phyloP scores from a whole-genome alignment of 2,329 filamentous ascomycete genomes.

The Colletotrichum ledebouriae region DNA sequence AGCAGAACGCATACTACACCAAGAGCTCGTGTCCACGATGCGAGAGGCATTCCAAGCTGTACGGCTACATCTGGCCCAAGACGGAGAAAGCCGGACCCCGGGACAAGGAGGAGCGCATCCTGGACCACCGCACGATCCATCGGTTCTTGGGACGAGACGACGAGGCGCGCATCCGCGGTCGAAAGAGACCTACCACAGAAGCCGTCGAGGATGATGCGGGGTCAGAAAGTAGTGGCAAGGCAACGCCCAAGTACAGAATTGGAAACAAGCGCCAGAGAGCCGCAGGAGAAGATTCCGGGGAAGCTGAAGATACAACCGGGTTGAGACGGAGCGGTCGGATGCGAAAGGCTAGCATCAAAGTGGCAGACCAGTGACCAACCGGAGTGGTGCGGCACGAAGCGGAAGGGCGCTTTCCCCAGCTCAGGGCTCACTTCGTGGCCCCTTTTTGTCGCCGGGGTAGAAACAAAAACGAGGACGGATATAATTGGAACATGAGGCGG shows the following conservation, averaged over 20 bases:
- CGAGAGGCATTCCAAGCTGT: conserved; percentile 94
- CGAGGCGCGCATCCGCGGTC: conserved; percentile 68
- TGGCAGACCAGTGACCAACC: conserved; percentile 40
- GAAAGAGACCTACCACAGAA: conserved; percentile 42
- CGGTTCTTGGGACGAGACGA: conserved; percentile 82
- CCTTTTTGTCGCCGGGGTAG: conserved; percentile 6
- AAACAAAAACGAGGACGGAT: conserved; percentile 26
- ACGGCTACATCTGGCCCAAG: conserved; percentile 96
- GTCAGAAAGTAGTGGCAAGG: conserved; percentile 21
- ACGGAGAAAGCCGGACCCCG: conserved; percentile 82
- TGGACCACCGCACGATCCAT: conserved; percentile 90
- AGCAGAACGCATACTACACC: conserved; percentile 89
- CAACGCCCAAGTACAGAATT: conserved; percentile 29
- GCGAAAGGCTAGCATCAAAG: conserved; percentile 50
- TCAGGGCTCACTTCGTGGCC: conserved; percentile 17
- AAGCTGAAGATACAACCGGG: conserved; percentile 44
- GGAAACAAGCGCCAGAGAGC: conserved; percentile 38
- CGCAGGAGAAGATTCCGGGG: conserved; percentile 23
- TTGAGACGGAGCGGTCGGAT: conserved; percentile 53
- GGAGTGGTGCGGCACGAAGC: conserved; percentile 23
- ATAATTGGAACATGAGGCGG: conserved; percentile 40
- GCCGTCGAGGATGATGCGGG: conserved; percentile 23
- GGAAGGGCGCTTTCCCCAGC: not conserved
- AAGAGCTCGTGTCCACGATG: conserved; percentile 89
- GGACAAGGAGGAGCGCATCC: conserved; percentile 79